Evolutionary conservation across 2,329 filamentous ascomycete species (phyloP), one percentile per base, ranked within the genome.

Genomic region (Allantophomopsis lycopodina): DNA sequence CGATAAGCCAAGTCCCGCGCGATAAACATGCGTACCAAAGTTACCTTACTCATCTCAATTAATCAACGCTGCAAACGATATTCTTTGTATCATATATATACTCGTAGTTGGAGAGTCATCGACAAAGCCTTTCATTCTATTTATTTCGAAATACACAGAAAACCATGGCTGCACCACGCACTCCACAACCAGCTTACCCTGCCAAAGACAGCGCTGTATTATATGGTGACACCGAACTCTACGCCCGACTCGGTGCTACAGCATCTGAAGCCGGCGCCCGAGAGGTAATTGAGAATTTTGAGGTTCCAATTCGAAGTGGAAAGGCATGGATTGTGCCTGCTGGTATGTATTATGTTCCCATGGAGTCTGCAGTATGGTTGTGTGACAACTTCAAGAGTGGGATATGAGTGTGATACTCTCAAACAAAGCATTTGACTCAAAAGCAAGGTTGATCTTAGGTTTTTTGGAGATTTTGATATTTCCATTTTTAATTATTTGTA

Each of bases 291-390:
- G 53, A 68, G 2, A 62, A 71, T 6, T 80, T 82, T 47, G 71
- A 70, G 2, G 63, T 91, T 20, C 79, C 82, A 0, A 82, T 86
- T 21, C 76, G 84, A 28, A 83, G 79, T 2, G 85, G 80, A 1
- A 67, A 66, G 43, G 83, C 84, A 1, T 91, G 81, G 79, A 66
- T 70, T 36, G 83, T 81, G 0, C 69, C 74, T 35, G 52, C 53
- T 48, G 51, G 51, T 50, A n/a, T 13, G 46, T 42, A 13, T 7
- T 14, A 13, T 14, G 5, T 10, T 12, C 11, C 11, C 23, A 12
- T 28, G 5, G 23, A 28, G 11, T 28, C 23, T 28, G 23, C 3
- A 8, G 7, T 8, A 8, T 28, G 23, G 8, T 28, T 28, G 11
- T 28, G 7, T 12, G 23, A 28, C 7, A 8, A 28, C 11, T 8